These are phyloP conservation scores for Salvia splendens DNA, from an alignment of 257 asterid genomes.

Conservation along the genomic window DNA sequence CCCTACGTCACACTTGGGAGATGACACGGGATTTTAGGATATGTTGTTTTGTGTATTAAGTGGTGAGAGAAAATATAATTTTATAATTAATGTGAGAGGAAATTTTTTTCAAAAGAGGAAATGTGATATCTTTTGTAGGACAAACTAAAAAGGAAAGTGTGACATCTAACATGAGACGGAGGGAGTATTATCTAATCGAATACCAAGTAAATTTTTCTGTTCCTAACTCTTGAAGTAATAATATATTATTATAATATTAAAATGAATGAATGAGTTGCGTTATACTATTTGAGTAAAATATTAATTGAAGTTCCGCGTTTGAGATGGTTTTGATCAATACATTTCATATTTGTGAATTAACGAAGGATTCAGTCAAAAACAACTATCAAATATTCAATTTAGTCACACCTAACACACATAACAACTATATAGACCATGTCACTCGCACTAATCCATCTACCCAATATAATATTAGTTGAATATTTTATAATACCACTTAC, in stretches of 20 bases:
- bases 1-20: too few species aligned
- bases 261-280: not conserved
- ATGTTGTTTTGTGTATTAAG: too few species aligned
- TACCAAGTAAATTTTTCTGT: not conserved
- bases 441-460: conserved; percentile 2
- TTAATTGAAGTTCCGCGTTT: not conserved
- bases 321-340: not conserved
- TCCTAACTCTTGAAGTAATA: not conserved
- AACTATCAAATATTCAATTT: not conserved
- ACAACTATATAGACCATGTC: conserved; percentile 6
- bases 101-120: not conserved
- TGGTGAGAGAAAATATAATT: too few species aligned
- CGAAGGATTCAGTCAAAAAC: not conserved
- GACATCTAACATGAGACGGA: too few species aligned
- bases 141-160: too few species aligned
- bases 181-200: not conserved
- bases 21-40: too few species aligned
- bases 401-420: conserved; percentile 15
- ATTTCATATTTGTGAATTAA: not conserved
- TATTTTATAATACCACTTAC: too few species aligned
- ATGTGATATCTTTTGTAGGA: too few species aligned
- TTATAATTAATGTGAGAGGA: too few species aligned
- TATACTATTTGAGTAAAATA: not conserved
- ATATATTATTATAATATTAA: not conserved
- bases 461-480: not conserved